A percentile compares a stretch with the other conserved stretches of the same genome.
Evolutionary conservation across 2,329 filamentous ascomycete genomes (phyloP).

Genomic region (Arthrobotrys pseudoclavata): DNA sequence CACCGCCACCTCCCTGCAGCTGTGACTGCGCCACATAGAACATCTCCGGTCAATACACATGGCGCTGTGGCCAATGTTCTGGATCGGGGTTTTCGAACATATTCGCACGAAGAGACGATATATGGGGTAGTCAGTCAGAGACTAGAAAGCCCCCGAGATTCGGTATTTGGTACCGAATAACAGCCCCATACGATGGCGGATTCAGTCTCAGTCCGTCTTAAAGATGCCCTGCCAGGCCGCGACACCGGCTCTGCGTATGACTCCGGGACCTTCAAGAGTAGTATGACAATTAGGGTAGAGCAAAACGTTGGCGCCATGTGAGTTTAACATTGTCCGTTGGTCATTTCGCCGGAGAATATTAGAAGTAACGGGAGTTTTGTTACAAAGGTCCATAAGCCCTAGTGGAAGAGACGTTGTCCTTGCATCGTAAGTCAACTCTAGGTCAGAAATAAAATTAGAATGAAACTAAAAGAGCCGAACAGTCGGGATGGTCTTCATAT

Average conservation of each 20-base stretch:
- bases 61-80: constrained; percentile 8
- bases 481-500: constrained; percentile 88
- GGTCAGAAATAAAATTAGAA: neutral
- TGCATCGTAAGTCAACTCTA: constrained; percentile 73
- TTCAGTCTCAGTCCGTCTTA: constrained; percentile 35
- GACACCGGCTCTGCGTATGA: constrained; percentile 75
- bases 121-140: neutral
- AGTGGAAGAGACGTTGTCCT: constrained; percentile 90
- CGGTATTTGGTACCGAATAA: neutral
- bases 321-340: constrained; percentile 14
- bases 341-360: neutral
- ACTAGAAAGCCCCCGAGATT: neutral
- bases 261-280: constrained; percentile 87
- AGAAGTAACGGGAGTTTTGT: neutral
- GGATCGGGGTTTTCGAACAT: neutral
- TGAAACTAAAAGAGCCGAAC: constrained; percentile 40
- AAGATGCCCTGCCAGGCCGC: constrained; percentile 50
- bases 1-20: neutral
- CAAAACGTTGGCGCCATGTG: constrained; percentile 86
- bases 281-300: constrained; percentile 86
- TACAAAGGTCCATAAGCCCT: constrained; percentile 76
- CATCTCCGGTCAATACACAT: neutral
- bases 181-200: constrained; percentile 22
- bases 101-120: neutral
- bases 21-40: constrained; percentile 5